Percentiles rank a stretch among this genome's conserved stretches.
phyloP scores from a whole-genome alignment of 1,139 yeast genomes.

The Geotrichum bryndzae region DNA sequence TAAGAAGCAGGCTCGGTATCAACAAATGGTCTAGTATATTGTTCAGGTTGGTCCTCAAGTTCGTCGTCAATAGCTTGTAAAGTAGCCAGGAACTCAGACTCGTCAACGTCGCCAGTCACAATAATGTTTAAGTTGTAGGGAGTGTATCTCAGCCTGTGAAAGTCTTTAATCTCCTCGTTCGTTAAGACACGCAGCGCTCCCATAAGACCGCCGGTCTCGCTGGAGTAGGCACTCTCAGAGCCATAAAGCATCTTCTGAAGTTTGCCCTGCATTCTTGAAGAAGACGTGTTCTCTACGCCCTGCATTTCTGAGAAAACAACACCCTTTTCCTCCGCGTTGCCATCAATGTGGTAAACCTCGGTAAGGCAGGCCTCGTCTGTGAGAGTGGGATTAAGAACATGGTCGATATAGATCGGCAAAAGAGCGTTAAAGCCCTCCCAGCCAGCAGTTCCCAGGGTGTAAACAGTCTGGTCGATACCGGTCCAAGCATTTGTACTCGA shows the following conservation, averaged over 20 bases:
- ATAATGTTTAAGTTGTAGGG: slow-evolving; percentile 82
- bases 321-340: slow-evolving; percentile 86
- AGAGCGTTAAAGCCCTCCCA: slow-evolving; percentile 88
- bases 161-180: slow-evolving; percentile 65
- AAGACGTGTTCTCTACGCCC: slow-evolving; percentile 78
- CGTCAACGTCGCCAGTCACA: slow-evolving; percentile 78
- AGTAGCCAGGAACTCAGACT: slow-evolving; percentile 55
- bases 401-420: slow-evolving; percentile 87
- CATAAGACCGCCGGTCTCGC: slow-evolving; percentile 92
- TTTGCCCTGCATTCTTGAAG: slow-evolving; percentile 59
- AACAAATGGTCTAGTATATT: slow-evolving; percentile 62
- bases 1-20: slow-evolving; percentile 54
- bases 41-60: slow-evolving; percentile 38
- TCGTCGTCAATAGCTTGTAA: slow-evolving; percentile 60
- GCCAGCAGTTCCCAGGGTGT: slow-evolving; percentile 87
- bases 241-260: slow-evolving; percentile 58
- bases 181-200: slow-evolving; percentile 67
- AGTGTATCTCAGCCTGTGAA: slow-evolving; percentile 66
- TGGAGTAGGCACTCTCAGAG: slow-evolving; percentile 67
- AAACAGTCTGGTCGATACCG: slow-evolving; percentile 90
- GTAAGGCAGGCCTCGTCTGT: slow-evolving; percentile 88
- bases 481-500: slow-evolving; percentile 97
- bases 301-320: slow-evolving; percentile 98
- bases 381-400: slow-evolving; percentile 73
- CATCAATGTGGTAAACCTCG: slow-evolving; percentile 93